Evolutionary conservation across 805 yeast genomes (phyloP).

Genomic region (Blastobotrys attinorum): DNA sequence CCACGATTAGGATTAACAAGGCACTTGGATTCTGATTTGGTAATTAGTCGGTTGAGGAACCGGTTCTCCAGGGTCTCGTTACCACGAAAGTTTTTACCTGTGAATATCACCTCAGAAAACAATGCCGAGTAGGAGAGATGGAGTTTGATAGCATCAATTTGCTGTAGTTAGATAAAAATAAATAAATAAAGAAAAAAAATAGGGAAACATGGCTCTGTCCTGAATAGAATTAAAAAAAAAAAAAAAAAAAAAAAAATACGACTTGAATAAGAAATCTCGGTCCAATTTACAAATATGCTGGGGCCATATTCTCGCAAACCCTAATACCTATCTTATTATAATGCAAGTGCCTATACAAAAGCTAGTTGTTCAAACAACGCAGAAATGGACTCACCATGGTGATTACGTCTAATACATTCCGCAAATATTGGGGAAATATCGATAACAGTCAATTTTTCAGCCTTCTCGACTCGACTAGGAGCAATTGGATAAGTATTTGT

Average conservation of each 20-base stretch:
- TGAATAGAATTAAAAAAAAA: too few species aligned
- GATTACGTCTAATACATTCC: conserved; percentile 97
- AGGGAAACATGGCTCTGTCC: too few species aligned
- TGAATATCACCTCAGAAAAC: conserved; percentile 14
- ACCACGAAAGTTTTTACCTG: conserved; percentile 49
- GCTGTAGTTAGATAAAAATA: not conserved
- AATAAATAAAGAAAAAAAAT: not conserved
- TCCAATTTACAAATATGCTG: too few species aligned
- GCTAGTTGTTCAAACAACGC: conserved; percentile 86
- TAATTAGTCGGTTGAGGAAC: conserved; percentile 68
- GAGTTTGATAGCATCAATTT: too few species aligned
- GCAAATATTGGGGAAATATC: conserved; percentile 95
- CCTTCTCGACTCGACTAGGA: conserved; percentile 45
- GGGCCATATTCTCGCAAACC: too few species aligned
- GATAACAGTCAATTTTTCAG: conserved; percentile 71
- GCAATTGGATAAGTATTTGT: conserved; percentile 94
- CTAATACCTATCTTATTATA: too few species aligned
- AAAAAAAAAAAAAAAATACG: too few species aligned
- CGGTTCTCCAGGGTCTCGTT: conserved; percentile 80
- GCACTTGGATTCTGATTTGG: conserved; percentile 86
- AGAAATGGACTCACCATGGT: conserved; percentile 94
- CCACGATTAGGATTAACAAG: conserved; percentile 85
- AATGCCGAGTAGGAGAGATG: too few species aligned
- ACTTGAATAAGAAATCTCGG: too few species aligned
- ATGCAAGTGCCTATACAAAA: conserved; percentile 2